Conservation (phyloP, 2,329 filamentous ascomycete genomes). For the Aspergillus sp. region DNA sequence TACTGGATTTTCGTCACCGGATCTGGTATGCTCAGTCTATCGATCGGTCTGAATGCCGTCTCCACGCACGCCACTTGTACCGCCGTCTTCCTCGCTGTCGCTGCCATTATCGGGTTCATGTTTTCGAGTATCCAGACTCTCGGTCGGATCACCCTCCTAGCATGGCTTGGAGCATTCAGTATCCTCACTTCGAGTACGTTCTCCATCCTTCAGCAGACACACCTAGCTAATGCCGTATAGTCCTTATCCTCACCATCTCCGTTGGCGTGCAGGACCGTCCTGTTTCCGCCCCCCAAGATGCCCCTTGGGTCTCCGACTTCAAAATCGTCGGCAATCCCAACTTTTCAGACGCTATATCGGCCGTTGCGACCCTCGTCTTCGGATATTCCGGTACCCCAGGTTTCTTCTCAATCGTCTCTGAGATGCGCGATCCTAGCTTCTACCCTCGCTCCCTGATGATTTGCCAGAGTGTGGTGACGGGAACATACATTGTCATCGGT, state of each 20-base stretch:
- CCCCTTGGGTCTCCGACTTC: constrained; percentile 24
- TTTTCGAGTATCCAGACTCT: constrained; percentile 32
- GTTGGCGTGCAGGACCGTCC: constrained; percentile 31
- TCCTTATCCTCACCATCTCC: constrained; percentile 19
- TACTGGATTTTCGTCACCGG: constrained; percentile 36
- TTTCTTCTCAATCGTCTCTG: constrained; percentile 34
- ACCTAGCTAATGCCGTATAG: constrained; percentile 1
- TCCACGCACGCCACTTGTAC: constrained; percentile 32
- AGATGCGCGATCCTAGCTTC: constrained; percentile 33
- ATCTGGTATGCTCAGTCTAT: constrained; percentile 39
- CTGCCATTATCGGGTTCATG: constrained; percentile 15
- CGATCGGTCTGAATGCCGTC: constrained; percentile 38
- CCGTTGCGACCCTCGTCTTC: constrained; percentile 25
- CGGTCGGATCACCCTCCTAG: constrained; percentile 27
- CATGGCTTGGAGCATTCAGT: constrained; percentile 26
- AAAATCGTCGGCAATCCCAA: constrained; percentile 16
- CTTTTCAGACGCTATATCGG: constrained; percentile 24
- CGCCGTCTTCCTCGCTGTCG: constrained; percentile 20
- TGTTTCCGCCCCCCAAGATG: constrained; percentile 25
- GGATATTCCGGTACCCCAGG: constrained; percentile 23
- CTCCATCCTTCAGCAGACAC: neutral
- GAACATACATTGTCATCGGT: constrained; percentile 33
- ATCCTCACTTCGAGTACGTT: constrained; percentile 15
- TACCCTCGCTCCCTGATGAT: constrained; percentile 29
- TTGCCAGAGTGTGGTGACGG: constrained; percentile 29